Evolutionary conservation across 257 asterid genomes (phyloP), one percentile per base, ranked within the genome.

Genomic region (Jaltomata sinuosa): DNA sequence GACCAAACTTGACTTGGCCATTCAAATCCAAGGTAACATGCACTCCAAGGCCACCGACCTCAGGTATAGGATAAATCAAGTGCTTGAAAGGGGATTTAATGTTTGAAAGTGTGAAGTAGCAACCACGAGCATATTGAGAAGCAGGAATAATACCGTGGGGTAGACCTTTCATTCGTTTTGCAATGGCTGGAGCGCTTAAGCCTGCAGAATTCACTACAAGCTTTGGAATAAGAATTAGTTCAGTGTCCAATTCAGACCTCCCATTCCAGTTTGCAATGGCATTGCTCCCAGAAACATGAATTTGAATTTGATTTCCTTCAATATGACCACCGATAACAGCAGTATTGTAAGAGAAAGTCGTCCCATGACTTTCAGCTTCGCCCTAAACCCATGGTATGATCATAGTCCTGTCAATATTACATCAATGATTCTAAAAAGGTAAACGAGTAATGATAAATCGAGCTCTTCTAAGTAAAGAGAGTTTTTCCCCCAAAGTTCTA

Each of bases 21-120:
- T 92, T 92, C 83, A 96, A 90, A 87, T 96, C 97, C 87, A 96
- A 82, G 32, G 98, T 94, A 77, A 96, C 98, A 86, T 96, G 99
- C 62, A 96, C 98, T 52, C 99, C 99, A 19, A 96, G 93, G 42
- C 99, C 98, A 38, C 99, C 98, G 83, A 92, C 97, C 88, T 96
- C 98, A 14, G 98, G 99, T 69, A 96, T 86, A 72, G 99, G 98
- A 89, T 94, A 94, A 83, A 96, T 92, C 92, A 94, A 87, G 82
- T 91, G 98, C 22, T 69, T 88, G 85, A 96, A 96, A 47, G 94
- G 97, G 16, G 84, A 29, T 86, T 80, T 89, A 69, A 85, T 82
- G 62, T 87, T 93, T 54, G 97, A 87, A 36, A 94, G 55, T 1
- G 94, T 91, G 89, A 94, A 94, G 67, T 94, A 96, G 91, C 98